These are phyloP conservation scores for Pterula multifida DNA, from an alignment of 1,284 basidiomycete genomes.

Conservation along the genomic window DNA sequence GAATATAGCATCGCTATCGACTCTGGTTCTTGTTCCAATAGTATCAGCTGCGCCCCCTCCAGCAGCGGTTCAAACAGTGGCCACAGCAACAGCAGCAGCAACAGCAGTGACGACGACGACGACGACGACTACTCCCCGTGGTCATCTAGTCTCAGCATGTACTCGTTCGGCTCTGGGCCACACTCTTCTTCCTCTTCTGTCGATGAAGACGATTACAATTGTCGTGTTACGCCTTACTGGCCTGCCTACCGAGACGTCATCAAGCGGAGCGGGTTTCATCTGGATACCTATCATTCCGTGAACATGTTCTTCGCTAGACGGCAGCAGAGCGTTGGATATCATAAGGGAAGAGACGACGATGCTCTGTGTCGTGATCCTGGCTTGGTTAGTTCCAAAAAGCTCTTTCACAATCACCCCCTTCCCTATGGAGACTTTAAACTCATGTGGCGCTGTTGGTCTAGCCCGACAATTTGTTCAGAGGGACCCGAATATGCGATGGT, in stretches of 20 bases:
- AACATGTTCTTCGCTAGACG: slow-evolving; percentile 37
- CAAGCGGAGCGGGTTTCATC: slow-evolving; percentile 38
- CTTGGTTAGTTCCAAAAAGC: slow-evolving; percentile 32
- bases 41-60: too few relatives aligned
- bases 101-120: not conserved
- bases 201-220: slow-evolving; percentile 53
- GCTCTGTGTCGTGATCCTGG: slow-evolving; percentile 58
- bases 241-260: slow-evolving; percentile 37
- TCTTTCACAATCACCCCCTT: not conserved
- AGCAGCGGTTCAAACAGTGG: too few relatives aligned
- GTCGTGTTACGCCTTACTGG: slow-evolving; percentile 50
- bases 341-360: slow-evolving; percentile 32
- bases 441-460: slow-evolving; percentile 17
- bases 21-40: too few relatives aligned
- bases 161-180: not conserved
- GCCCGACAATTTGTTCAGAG: slow-evolving; percentile 64
- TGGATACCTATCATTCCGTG: slow-evolving; percentile 58
- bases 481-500: slow-evolving; percentile 36
- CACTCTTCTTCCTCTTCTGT: slow-evolving; percentile 18
- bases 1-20: not conserved
- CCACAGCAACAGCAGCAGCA: too few relatives aligned
- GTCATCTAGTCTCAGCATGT: not conserved
- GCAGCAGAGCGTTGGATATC: slow-evolving; percentile 21
- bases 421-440: not conserved
- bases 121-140: not conserved